These are phyloP conservation scores for Solanum tacnaense DNA, from an alignment of 257 asterid species.

Conservation along the genomic window DNA sequence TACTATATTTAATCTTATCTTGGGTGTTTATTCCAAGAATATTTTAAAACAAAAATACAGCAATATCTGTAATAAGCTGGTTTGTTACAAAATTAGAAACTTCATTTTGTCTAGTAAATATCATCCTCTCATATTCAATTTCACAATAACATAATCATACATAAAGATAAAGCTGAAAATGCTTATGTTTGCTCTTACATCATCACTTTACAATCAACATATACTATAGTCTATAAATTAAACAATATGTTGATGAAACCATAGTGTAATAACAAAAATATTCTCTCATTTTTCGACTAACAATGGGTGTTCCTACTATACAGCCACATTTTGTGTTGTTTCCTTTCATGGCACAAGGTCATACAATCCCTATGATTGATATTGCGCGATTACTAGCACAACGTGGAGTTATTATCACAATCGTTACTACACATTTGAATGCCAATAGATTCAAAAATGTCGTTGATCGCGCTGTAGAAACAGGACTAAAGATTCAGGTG, in stretches of 20 bases:
- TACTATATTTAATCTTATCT: background rate
- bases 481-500: conserved; percentile 6
- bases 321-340: conserved; percentile 12
- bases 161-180: background rate
- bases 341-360: conserved; percentile 23
- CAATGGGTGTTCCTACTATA: background rate
- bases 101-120: background rate
- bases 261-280: background rate
- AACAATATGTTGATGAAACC: background rate
- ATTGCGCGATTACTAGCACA: conserved; percentile 4
- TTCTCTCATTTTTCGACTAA: background rate
- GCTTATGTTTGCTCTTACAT: conserved; percentile 1
- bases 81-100: background rate
- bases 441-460: conserved; percentile 1
- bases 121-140: background rate
- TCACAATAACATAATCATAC: background rate
- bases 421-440: conserved; percentile 11
- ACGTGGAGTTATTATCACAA: background rate
- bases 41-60: background rate
- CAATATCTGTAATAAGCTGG: background rate
- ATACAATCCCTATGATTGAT: conserved; percentile 15
- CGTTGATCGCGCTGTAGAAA: background rate
- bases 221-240: background rate
- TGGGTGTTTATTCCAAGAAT: background rate
- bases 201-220: background rate